Evolutionary conservation across 1,284 basidiomycete species (phyloP), one percentile per base, ranked within the genome.

Genomic region (Cutaneotrichosporon cutaneum): DNA sequence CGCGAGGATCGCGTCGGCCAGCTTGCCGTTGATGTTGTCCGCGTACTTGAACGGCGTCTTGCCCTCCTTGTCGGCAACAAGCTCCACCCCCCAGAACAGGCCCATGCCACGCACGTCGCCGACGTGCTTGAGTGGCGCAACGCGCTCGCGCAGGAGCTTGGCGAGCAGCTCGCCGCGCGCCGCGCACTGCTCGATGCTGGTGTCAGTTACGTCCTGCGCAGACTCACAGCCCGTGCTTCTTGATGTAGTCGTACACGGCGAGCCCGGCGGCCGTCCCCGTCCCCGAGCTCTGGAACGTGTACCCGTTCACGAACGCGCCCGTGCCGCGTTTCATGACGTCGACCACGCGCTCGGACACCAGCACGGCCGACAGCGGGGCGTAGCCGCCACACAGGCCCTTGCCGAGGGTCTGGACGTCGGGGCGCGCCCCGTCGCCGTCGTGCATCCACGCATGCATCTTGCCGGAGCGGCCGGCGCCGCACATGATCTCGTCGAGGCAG

Each of bases 321-420:
- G 86, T 85, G 42, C 85, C 82, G 60, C 82, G 83, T 9, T 83
- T 82, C 62, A 94, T 83, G 5, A 87, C 90, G 59, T 85, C 82
- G 1, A 88, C 86, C 39, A 94, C 84, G 60, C 82, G 83, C 67
- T 86, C 83, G n/a, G 85, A 87, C 74, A 92, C 83, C 48, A 93
- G 83, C 4, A 90, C 82, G 0, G 89, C 90, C 14, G 89, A 89
- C 57, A 93, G 90, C n/a, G 90, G 83, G 8, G 85, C 88, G 77
- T 92, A 93, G 24, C 89, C 91, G 77, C 90, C 91, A 62, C 90
- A 90, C 9, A 93, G 84, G 11, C 90, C 90, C 75, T 94, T 93
- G 1, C 90, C 91, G 48, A 92, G 82, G 9, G 89, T 88, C 77
- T 93, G 90, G 39, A 94, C 82, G 77, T 94, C 90, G 35, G 91